phyloP scores from a whole-genome alignment of 2,329 filamentous ascomycete genomes.

The Herpomyces periplanetae region DNA sequence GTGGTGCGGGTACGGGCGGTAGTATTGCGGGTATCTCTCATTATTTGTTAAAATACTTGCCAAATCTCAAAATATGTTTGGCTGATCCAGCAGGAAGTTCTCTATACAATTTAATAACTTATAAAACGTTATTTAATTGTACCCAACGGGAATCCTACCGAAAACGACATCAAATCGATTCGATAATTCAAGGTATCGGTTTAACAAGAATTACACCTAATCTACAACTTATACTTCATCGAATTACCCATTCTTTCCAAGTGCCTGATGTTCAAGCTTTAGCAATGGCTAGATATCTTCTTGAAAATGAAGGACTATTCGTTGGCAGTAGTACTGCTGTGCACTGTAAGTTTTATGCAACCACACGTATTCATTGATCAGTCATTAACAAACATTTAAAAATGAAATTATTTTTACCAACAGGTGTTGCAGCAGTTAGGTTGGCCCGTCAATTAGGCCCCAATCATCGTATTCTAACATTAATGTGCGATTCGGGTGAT shows the following conservation, averaged over 20 bases:
- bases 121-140: slow-evolving; percentile 73
- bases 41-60: slow-evolving; percentile 40
- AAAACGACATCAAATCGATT: slow-evolving; percentile 62
- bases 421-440: slow-evolving; percentile 24
- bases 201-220: slow-evolving; percentile 82
- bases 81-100: slow-evolving; percentile 84
- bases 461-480: slow-evolving; percentile 24
- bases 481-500: slow-evolving; percentile 51
- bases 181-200: slow-evolving; percentile 76
- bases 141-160: slow-evolving; percentile 72
- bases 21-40: slow-evolving; percentile 58
- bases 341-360: slow-evolving; percentile 22
- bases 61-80: slow-evolving; percentile 33
- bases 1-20: slow-evolving; percentile 71
- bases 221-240: too few species aligned
- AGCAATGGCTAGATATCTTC: slow-evolving; percentile 77
- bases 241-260: too few species aligned
- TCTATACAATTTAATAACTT: slow-evolving; percentile 56
- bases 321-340: slow-evolving; percentile 81
- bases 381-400: slow-evolving; percentile 1
- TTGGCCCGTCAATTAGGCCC: slow-evolving; percentile 23
- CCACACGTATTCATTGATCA: background rate
- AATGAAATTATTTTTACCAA: slow-evolving; percentile 2
- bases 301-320: slow-evolving; percentile 81
- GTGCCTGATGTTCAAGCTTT: slow-evolving; percentile 64